Base-by-base conservation (phyloP, 352 stramenopile genomes). In the Elongisporangium undulatum region DNA sequence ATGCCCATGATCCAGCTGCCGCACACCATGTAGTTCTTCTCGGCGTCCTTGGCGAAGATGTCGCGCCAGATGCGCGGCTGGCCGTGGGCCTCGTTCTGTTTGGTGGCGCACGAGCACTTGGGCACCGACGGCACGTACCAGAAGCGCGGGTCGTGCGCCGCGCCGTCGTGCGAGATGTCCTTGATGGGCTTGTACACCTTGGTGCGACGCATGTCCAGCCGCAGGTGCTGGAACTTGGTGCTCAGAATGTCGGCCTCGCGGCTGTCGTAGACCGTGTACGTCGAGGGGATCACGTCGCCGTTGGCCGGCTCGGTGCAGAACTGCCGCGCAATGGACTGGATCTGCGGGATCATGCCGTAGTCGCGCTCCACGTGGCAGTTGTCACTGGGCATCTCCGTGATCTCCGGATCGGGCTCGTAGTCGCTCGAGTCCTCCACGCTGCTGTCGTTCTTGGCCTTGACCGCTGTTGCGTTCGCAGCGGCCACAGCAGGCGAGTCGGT, bases 1-100 rank as follows among this genome's bases (percentile, higher is more conserved):
- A 29, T 3, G 48, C 19, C 48, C 26, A 54, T 45, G 34, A 45
- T 45, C 34, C 34, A 45, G 13, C 34, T 45, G 34, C 34, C 34
- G 48, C 56, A 61, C 22, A 50, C 56, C 17, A 55, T 38, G 56
- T 51, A 56, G n/a, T 60, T 19, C 17, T 61, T 21, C 9, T 54
- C 24, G 12, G 48, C n/a, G 49, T 55, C 56, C 6, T 29, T 21
- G 5, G 49, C 45, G 12, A 55, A 22, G 17, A 49, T 48, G 26
- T 50, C 45, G 12, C 48, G 17, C 29, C 22, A 19, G 26, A 53
- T 49, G 5, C 55, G 20, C 2, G 55, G 55, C 41, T 45, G 19
- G 17, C 55, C 55, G 55, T 59, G 55, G 2, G 22, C 22, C 17
- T 23, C 41, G 39, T 59, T 26, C 22, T 59, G 55, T 9, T 24